A percentile compares a stretch with the other conserved stretches of the same genome.
Conservation (phyloP, 805 yeast genomes). For the Saccharomycopsis vini region DNA sequence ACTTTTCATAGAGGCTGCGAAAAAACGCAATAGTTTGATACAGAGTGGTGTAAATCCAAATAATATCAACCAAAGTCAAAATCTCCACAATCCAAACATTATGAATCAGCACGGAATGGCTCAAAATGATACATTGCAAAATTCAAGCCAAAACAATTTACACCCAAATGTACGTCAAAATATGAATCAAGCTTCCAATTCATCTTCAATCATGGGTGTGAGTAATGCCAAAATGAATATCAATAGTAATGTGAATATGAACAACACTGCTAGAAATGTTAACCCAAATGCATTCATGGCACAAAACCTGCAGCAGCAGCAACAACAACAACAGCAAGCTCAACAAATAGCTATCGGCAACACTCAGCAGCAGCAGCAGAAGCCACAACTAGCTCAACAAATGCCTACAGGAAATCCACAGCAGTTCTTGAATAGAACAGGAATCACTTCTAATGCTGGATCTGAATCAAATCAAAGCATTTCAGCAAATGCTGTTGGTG, state of each 20-base stretch:
- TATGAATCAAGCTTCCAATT: background rate
- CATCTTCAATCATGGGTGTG: no score
- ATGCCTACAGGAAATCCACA: no score
- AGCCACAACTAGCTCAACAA: conserved; percentile 4
- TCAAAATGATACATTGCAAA: background rate
- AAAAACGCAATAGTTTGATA: no score
- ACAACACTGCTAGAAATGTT: background rate
- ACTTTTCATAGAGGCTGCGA: no score
- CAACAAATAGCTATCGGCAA: conserved; percentile 9
- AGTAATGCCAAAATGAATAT: background rate
- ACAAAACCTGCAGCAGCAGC: conserved; percentile 8
- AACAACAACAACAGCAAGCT: conserved; percentile 16
- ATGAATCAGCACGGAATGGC: background rate
- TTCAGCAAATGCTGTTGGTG: no score
- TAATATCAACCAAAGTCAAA: no score
- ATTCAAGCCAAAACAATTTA: background rate
- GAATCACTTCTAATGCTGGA: no score
- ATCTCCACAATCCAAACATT: background rate
- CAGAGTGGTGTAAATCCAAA: no score
- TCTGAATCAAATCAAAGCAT: no score
- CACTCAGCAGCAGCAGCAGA: background rate
- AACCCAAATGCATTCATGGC: background rate
- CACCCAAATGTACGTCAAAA: background rate
- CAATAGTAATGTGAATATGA: conserved; percentile 1
- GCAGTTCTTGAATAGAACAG: no score